Conservation (phyloP, 2,329 filamentous ascomycete genomes). For the Neonectria hederae region DNA sequence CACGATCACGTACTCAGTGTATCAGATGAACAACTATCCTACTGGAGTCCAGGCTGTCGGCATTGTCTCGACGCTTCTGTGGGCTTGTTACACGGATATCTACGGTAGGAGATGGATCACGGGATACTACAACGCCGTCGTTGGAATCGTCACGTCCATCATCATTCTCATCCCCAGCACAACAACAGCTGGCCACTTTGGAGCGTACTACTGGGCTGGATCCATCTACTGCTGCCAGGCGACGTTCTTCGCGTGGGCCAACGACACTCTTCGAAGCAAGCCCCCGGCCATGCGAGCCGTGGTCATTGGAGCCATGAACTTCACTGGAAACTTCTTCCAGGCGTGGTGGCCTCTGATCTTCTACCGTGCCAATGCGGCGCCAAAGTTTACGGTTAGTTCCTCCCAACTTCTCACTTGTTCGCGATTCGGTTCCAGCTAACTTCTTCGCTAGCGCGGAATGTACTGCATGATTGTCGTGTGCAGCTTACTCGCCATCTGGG, state of each 20-base stretch:
- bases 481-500: constrained; percentile 20
- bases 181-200: constrained; percentile 57
- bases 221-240: constrained; percentile 27
- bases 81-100: constrained; percentile 33
- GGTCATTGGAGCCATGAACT: constrained; percentile 43
- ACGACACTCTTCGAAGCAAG: constrained; percentile 59
- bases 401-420: not conserved
- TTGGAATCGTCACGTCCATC: constrained; percentile 10
- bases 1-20: constrained; percentile 12
- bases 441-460: constrained; percentile 13
- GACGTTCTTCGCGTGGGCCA: constrained; percentile 61
- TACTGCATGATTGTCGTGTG: constrained; percentile 24
- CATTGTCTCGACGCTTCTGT: constrained; percentile 20
- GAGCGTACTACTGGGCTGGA: constrained; percentile 24
- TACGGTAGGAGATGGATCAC: constrained; percentile 42
- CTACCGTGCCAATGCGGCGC: constrained; percentile 38
- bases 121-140: constrained; percentile 23
- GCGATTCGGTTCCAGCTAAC: constrained; percentile 7
- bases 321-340: constrained; percentile 22
- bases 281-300: constrained; percentile 43
- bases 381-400: constrained; percentile 21
- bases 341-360: constrained; percentile 46
- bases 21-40: constrained; percentile 27
- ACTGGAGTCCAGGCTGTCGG: constrained; percentile 21
- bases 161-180: constrained; percentile 27